These are phyloP conservation scores for Lichtheimia corymbifera DNA, from an alignment of 371 early-diverging fungal species.

Conservation along the genomic window DNA sequence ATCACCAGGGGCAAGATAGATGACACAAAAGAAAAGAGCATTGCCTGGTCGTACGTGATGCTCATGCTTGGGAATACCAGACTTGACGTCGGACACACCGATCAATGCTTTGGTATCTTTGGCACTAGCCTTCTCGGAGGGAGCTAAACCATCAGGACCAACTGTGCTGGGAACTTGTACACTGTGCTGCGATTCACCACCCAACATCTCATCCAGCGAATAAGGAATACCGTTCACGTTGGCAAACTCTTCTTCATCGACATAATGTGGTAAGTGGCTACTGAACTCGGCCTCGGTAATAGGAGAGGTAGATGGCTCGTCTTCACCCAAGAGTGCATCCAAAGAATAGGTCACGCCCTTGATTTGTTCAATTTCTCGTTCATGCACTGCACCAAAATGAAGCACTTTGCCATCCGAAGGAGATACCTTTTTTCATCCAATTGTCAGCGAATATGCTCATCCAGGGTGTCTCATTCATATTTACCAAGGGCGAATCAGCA, in stretches of 20 bases:
- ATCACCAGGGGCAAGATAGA: slow-evolving; percentile 97
- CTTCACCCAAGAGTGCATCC: slow-evolving; percentile 83
- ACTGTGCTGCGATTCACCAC: slow-evolving; percentile 33
- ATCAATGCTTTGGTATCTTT: slow-evolving; percentile 21
- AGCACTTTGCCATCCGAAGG: slow-evolving; percentile 92
- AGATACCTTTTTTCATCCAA: slow-evolving; percentile 49
- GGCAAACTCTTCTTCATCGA: slow-evolving; percentile 77
- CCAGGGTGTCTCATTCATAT: not conserved
- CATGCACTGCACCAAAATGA: slow-evolving; percentile 84
- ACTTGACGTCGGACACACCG: slow-evolving; percentile 19
- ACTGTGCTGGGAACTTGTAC: slow-evolving; percentile 35
- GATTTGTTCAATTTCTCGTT: slow-evolving; percentile 83
- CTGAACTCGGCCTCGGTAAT: slow-evolving; percentile 39
- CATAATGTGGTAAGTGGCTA: slow-evolving; percentile 33
- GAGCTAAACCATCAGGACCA: slow-evolving; percentile 44
- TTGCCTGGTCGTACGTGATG: slow-evolving; percentile 66
- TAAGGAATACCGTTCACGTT: slow-evolving; percentile 92
- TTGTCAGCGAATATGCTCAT: not conserved
- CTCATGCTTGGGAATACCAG: slow-evolving; percentile 26
- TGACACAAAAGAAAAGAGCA: slow-evolving; percentile 82
- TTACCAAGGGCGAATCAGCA: slow-evolving; percentile 61
- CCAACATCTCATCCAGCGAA: slow-evolving; percentile 83
- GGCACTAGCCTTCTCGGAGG: slow-evolving; percentile 26
- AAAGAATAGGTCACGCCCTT: slow-evolving; percentile 92
- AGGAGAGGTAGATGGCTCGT: slow-evolving; percentile 40